Conservation (phyloP, 2,329 filamentous ascomycete genomes). For the Pseudopyrenochaeta lycopersici region DNA sequence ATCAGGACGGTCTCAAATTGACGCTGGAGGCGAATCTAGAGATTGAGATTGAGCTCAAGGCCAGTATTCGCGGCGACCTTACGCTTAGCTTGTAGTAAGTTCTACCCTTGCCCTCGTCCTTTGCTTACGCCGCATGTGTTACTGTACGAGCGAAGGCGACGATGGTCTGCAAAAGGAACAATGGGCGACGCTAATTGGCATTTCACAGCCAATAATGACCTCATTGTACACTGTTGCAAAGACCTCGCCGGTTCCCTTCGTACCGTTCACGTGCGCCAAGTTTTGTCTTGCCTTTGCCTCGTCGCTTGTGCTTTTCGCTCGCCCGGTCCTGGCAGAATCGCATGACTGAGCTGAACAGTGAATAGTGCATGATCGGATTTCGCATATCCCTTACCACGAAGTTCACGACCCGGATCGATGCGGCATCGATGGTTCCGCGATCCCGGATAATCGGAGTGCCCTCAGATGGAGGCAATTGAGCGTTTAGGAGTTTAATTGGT, state of each 20-base stretch:
- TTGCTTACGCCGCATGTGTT: slow-evolving; percentile 12
- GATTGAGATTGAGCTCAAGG: slow-evolving; percentile 85
- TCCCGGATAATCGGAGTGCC: slow-evolving; percentile 1
- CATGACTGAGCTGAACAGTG: slow-evolving; percentile 33
- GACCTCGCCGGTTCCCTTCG: slow-evolving; percentile 1
- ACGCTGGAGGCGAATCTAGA: slow-evolving; percentile 81
- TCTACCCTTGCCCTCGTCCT: slow-evolving; percentile 4
- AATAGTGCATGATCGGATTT: slow-evolving; percentile 29
- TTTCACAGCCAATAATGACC: slow-evolving; percentile 21
- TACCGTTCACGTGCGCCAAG: not conserved
- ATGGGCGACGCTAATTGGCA: slow-evolving; percentile 23
- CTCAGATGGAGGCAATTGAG: slow-evolving; percentile 1
- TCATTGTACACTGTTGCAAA: not conserved
- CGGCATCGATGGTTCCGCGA: slow-evolving; percentile 5
- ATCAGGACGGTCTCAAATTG: slow-evolving; percentile 74
- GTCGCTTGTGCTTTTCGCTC: not conserved
- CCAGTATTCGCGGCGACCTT: slow-evolving; percentile 84
- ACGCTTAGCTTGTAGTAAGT: slow-evolving; percentile 80
- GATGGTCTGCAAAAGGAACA: slow-evolving; percentile 3
- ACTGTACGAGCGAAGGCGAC: slow-evolving; percentile 15
- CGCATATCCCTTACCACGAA: not conserved
- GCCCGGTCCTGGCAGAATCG: slow-evolving; percentile 7
- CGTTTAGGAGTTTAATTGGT: slow-evolving; percentile 14
- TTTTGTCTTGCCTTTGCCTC: not conserved
- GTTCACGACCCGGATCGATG: slow-evolving; percentile 7